Percentiles rank a stretch among this genome's conserved stretches.
Evolutionary conservation across 306 rosid species (phyloP).

Genomic region (Prunus mongolica): DNA sequence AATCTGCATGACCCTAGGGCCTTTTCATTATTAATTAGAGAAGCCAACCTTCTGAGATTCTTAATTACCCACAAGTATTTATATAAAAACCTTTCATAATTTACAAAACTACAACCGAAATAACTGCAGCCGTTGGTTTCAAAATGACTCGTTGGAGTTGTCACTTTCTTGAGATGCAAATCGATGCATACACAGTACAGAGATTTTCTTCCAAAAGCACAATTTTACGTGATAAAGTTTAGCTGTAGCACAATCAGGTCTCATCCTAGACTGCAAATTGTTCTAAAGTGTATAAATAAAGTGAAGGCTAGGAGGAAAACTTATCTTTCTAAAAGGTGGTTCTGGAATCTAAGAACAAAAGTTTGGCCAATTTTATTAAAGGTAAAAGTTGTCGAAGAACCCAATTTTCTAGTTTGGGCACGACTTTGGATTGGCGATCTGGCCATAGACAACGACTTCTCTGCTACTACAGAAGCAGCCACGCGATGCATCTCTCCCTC

Average conservation of each 20-base stretch:
- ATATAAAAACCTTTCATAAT: too few species aligned
- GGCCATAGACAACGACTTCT: not conserved
- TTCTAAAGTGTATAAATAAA: constrained; percentile 41
- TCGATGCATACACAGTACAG: not conserved
- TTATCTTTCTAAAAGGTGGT: constrained; percentile 48
- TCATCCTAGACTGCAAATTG: constrained; percentile 34
- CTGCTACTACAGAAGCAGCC: not conserved
- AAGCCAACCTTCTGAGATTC: not conserved
- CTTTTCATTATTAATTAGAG: not conserved
- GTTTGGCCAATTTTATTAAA: constrained; percentile 15
- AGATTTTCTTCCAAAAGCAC: constrained; percentile 20
- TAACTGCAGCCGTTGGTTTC: not conserved
- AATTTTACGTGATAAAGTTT: constrained; percentile 13
- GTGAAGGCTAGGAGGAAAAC: constrained; percentile 12
- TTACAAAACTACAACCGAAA: not conserved
- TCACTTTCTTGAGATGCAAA: not conserved
- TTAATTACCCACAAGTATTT: not conserved
- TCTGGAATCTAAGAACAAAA: constrained; percentile 41
- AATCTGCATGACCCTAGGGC: not conserved
- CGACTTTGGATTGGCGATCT: not conserved
- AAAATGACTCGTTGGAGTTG: not conserved
- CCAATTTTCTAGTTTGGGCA: not conserved
- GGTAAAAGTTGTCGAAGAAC: constrained; percentile 7
- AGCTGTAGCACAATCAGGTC: constrained; percentile 30
- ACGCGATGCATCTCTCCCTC: not conserved